These are phyloP conservation scores for Spathaspora hagerdaliae DNA, from an alignment of 805 yeast species.

Conservation along the genomic window DNA sequence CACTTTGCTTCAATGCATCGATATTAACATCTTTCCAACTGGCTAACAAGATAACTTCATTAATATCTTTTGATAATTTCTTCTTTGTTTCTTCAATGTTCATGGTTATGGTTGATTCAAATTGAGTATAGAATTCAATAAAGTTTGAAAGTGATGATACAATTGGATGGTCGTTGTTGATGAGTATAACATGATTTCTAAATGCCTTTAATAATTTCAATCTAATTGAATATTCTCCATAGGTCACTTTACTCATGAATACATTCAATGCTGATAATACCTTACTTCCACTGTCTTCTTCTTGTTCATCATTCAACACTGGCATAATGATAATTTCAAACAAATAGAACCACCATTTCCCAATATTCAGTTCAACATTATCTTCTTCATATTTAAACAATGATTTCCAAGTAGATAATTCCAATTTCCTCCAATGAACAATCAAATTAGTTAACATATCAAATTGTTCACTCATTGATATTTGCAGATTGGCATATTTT, in stretches of 20 bases:
- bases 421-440: constrained; percentile 88
- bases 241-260: constrained; percentile 70
- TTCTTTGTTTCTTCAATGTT: constrained; percentile 44
- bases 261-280: constrained; percentile 60
- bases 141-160: constrained; percentile 52
- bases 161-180: constrained; percentile 21
- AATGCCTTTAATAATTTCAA: constrained; percentile 64
- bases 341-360: constrained; percentile 89
- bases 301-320: constrained; percentile 30
- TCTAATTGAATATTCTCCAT: constrained; percentile 68
- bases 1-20: constrained; percentile 90
- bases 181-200: constrained; percentile 42
- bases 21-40: constrained; percentile 97
- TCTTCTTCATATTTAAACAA: constrained; percentile 64
- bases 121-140: constrained; percentile 64
- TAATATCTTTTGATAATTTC: constrained; percentile 68
- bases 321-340: constrained; percentile 75
- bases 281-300: constrained; percentile 6
- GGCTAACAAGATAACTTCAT: constrained; percentile 82
- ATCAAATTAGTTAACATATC: constrained; percentile 62
- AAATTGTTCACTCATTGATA: constrained; percentile 54
- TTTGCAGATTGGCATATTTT: constrained; percentile 78
- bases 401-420: constrained; percentile 79
- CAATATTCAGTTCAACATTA: constrained; percentile 44
- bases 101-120: constrained; percentile 45